Base-by-base conservation (phyloP, 495 filamentous ascomycete species). In the Penicillium bialowiezense region DNA sequence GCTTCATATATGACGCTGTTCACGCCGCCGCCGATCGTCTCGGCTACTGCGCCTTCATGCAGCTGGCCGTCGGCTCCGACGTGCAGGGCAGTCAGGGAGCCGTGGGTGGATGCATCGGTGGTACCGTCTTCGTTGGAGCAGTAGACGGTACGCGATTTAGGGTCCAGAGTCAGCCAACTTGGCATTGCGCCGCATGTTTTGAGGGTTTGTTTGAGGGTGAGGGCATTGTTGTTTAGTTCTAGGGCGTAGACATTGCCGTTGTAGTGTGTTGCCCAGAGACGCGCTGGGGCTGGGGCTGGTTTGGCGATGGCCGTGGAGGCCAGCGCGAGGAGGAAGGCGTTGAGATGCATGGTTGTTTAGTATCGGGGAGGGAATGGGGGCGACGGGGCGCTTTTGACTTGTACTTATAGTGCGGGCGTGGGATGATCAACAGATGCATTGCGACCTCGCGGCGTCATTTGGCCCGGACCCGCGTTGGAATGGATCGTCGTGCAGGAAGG, bases 101-200 rank as follows among this genome's bases (percentile, higher is more conserved):
- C 65, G 31, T 65, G 55, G 7, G 48, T 59, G 3, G 43, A 41
- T 2, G 54, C 44, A 41, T 64, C 55, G 1, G 62, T 58, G 0
- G 52, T 53, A 17, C 86, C 85, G 48, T 82, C 75, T 47, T 87
- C 85, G 44, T 86, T 77, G 24, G 81, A 62, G 66, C 82, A 85
- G 69, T 84, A 87, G 18, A 87, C 56, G 8, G 74, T 66, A 8
- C 63, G 56, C 32, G 73, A 67, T 36, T 60, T 53, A 12, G 68
- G 14, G 62, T 96, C 81, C 28, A 79, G 69, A 7, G 74, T 74
- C 38, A 86, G 59, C 80, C 81, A 86, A 37, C 79, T 78, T n/a
- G 82, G 77, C 54, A 79, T 76, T 15, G 56, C 52, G 12, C 71
- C 77, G 64, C 82, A 85, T 32, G 69, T 63, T 29, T 69, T 48